A percentile compares a stretch with the other conserved stretches of the same genome.
These are phyloP conservation scores for Colletotrichum gigasporum DNA, from an alignment of 2,329 filamentous ascomycete genomes.

Conservation along the genomic window DNA sequence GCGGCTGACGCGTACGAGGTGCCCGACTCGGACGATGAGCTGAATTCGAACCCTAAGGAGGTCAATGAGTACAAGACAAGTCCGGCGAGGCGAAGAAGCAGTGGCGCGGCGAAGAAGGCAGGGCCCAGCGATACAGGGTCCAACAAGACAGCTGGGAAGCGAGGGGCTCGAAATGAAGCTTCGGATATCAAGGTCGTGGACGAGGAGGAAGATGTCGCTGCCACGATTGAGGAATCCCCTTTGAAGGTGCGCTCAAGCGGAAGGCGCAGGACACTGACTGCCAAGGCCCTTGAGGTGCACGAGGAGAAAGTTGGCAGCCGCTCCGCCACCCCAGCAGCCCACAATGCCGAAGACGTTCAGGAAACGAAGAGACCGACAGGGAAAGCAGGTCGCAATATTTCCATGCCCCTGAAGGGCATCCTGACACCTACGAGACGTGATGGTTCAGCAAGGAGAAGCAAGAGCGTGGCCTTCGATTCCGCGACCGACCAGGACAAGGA, in stretches of 20 bases:
- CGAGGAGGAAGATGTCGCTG: not conserved
- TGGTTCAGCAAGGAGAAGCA: conserved; percentile 47
- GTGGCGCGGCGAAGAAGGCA: not conserved
- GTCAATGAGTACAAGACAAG: conserved; percentile 23
- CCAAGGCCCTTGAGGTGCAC: conserved; percentile 22
- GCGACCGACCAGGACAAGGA: conserved; percentile 36
- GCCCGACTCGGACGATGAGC: conserved; percentile 37
- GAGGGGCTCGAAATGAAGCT: not conserved
- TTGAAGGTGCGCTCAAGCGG: conserved; percentile 28
- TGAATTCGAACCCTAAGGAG: not conserved
- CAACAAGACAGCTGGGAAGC: not conserved
- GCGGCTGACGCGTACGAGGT: conserved; percentile 32
- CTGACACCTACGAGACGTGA: conserved; percentile 62
- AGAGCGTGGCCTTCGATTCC: conserved; percentile 65
- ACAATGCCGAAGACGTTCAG: conserved; percentile 28
- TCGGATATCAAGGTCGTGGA: not conserved
- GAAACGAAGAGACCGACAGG: not conserved
- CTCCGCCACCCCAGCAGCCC: conserved; percentile 9
- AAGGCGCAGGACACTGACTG: conserved; percentile 26
- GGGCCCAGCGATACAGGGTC: not conserved
- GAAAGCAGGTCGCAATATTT: not conserved
- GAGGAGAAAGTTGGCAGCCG: conserved; percentile 24
- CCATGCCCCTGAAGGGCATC: conserved; percentile 60
- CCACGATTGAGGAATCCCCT: conserved; percentile 14
- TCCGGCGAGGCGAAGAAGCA: conserved; percentile 30